phyloP scores from a whole-genome alignment of 495 filamentous ascomycete species.

The Chaetomium fimeti region DNA sequence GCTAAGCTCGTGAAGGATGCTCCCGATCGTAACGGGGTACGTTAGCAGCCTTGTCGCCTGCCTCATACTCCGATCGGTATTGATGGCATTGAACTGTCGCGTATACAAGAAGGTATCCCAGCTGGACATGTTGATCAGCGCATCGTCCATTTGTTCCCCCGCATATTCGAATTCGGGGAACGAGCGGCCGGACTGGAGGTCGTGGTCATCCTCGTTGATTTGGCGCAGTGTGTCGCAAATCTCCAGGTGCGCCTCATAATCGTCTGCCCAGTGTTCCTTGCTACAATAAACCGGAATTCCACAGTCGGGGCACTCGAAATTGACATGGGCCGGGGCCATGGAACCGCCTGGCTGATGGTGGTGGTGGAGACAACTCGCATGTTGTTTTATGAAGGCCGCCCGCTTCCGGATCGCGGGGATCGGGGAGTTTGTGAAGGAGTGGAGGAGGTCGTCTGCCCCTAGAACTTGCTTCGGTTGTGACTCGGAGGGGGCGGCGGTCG shows the following conservation, averaged over 20 bases:
- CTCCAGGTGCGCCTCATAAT: slow-evolving; percentile 87
- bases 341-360: slow-evolving; percentile 64
- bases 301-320: slow-evolving; percentile 95
- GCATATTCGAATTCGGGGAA: slow-evolving; percentile 95
- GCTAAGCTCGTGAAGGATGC: slow-evolving; percentile 88
- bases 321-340: slow-evolving; percentile 70
- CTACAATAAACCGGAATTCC: slow-evolving; percentile 91
- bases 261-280: slow-evolving; percentile 89
- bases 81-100: slow-evolving; percentile 81
- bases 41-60: slow-evolving; percentile 91
- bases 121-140: slow-evolving; percentile 92
- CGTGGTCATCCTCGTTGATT: slow-evolving; percentile 98
- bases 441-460: slow-evolving; percentile 81
- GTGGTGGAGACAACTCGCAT: slow-evolving; percentile 89
- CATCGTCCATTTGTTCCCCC: slow-evolving; percentile 82
- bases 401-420: slow-evolving; percentile 77
- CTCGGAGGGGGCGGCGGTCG: slow-evolving; percentile 5
- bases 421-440: slow-evolving; percentile 84
- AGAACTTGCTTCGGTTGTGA: slow-evolving; percentile 49
- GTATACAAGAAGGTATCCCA: slow-evolving; percentile 97
- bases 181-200: slow-evolving; percentile 81
- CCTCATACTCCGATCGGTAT: slow-evolving; percentile 79
- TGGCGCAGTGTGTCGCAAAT: slow-evolving; percentile 87
- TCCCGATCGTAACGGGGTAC: slow-evolving; percentile 87
- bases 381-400: slow-evolving; percentile 83